These are phyloP conservation scores for Fusarium sp. DNA, from an alignment of 2,329 filamentous ascomycete species.

Conservation along the genomic window DNA sequence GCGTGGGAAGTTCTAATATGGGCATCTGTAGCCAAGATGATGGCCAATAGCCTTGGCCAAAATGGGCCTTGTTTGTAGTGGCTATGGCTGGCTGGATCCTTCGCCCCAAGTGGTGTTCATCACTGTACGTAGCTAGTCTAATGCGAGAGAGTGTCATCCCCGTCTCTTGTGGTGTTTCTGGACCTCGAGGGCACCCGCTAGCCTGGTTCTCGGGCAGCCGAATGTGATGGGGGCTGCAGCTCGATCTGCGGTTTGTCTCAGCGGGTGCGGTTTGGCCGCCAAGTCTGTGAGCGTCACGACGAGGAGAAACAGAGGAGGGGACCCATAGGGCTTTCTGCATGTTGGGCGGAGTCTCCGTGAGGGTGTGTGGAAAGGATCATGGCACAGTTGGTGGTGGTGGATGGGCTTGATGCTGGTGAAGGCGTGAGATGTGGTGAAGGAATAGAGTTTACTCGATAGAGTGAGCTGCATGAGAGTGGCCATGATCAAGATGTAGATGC, in stretches of 20 bases:
- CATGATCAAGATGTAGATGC: background rate
- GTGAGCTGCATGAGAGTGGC: background rate
- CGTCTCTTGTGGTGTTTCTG: background rate
- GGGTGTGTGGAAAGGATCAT: conserved; percentile 1
- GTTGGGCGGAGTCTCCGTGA: background rate
- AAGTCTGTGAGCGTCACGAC: background rate
- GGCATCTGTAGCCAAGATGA: background rate
- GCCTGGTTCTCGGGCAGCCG: background rate
- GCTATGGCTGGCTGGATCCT: background rate
- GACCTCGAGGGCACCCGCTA: background rate
- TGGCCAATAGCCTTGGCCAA: background rate
- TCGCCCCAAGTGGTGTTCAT: background rate
- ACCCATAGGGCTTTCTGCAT: background rate
- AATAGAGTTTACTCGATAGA: conserved; percentile 3
- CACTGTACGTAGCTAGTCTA: background rate
- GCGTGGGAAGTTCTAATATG: background rate
- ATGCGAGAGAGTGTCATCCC: background rate
- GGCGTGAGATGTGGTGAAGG: background rate
- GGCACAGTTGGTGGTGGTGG: background rate
- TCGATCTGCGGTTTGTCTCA: background rate
- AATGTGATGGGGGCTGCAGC: conserved; percentile 5
- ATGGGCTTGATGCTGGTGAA: background rate
- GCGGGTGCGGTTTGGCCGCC: background rate
- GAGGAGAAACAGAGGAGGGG: background rate
- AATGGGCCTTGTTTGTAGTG: background rate